Conservation (phyloP, 164 flowering plant genomes). For the Vitis labrusca region DNA sequence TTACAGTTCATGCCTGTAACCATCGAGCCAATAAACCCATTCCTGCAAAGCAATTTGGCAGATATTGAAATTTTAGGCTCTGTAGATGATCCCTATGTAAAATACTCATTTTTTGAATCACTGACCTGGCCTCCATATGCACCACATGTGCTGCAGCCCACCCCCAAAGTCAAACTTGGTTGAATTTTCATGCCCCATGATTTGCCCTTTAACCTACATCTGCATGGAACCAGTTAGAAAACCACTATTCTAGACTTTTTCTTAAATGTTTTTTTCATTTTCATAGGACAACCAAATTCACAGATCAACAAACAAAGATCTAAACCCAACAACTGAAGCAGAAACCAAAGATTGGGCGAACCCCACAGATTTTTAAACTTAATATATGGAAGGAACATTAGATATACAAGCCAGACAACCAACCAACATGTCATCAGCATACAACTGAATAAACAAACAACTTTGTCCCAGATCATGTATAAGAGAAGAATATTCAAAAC, state of each 20-base stretch:
- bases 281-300: conserved; percentile 13
- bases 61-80: background rate
- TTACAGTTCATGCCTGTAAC: background rate
- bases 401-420: too few relatives aligned
- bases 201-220: background rate
- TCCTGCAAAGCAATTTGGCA: too few relatives aligned
- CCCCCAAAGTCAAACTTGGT: background rate
- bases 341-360: conserved; percentile 3
- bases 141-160: background rate
- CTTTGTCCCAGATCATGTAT: background rate
- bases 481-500: background rate
- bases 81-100: conserved; percentile 3
- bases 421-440: too few relatives aligned
- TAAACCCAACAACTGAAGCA: conserved; percentile 11
- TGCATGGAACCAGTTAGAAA: background rate
- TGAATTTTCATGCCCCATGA: background rate
- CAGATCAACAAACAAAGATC: conserved; percentile 33
- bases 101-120: background rate
- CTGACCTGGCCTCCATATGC: background rate
- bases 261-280: background rate
- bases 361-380: background rate
- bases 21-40: conserved; percentile 2
- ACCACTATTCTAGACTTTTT: background rate
- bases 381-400: too few relatives aligned
- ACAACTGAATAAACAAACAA: too few relatives aligned